A percentile compares a stretch with the other conserved stretches of the same genome.
Conservation (phyloP, 2,329 filamentous ascomycete genomes). For the Fusarium protoensiforme region DNA sequence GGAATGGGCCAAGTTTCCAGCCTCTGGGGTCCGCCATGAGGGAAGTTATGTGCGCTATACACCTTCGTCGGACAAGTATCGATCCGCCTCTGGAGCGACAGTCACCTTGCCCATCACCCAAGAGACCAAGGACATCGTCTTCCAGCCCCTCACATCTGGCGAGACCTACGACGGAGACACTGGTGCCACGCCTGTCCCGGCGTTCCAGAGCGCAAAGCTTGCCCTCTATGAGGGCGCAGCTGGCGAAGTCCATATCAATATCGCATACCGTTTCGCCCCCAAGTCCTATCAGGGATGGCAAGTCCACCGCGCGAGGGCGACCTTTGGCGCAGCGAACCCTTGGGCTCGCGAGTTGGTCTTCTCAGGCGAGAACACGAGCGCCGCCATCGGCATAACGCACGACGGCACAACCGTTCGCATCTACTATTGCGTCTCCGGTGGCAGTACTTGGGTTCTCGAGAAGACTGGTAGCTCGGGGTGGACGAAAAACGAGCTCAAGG, state of each 20-base stretch:
- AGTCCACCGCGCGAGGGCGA: conserved; percentile 26
- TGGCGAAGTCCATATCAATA: conserved; percentile 20
- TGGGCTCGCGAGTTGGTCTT: conserved; percentile 34
- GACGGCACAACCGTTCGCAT: conserved; percentile 28
- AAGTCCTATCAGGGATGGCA: conserved; percentile 24
- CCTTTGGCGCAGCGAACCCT: conserved; percentile 17
- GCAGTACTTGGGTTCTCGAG: conserved; percentile 31
- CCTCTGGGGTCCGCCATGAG: conserved; percentile 40
- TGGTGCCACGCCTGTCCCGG: conserved; percentile 26
- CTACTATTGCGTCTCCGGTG: conserved; percentile 31
- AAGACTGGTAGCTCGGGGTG: conserved; percentile 4
- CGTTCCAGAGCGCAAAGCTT: conserved; percentile 36
- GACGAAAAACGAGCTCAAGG: conserved; percentile 18
- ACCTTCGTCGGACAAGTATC: conserved; percentile 31
- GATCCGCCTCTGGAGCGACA: conserved; percentile 17
- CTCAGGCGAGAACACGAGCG: conserved; percentile 24
- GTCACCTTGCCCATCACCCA: conserved; percentile 12
- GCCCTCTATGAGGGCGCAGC: conserved; percentile 31
- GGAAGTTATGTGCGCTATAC: conserved; percentile 41
- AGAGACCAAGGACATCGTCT: conserved; percentile 15
- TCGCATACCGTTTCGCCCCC: conserved; percentile 34
- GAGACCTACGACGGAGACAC: conserved; percentile 33
- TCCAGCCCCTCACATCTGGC: conserved; percentile 33
- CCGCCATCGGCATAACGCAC: conserved; percentile 30
- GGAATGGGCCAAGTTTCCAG: conserved; percentile 43